phyloP scores from a whole-genome alignment of 2,329 filamentous ascomycete species.

The Fusarium nodosum region DNA sequence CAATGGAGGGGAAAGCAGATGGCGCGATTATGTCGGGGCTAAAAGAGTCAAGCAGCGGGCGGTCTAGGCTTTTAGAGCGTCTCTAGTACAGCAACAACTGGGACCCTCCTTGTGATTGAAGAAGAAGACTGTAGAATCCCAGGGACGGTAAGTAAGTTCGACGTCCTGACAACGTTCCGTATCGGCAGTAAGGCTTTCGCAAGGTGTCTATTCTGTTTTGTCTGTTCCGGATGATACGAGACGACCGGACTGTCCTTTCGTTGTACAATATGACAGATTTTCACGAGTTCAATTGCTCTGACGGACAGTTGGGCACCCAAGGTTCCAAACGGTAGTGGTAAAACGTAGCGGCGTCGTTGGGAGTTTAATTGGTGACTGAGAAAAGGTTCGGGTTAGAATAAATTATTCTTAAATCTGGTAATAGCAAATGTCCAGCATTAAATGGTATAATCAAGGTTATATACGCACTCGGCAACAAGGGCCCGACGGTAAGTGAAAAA shows the following conservation, averaged over 20 bases:
- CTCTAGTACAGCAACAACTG: conserved; percentile 35
- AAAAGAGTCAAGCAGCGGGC: conserved; percentile 45
- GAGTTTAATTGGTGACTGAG: conserved; percentile 17
- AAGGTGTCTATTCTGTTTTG: conserved; percentile 6
- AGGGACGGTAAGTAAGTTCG: conserved; percentile 14
- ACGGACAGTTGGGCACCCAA: conserved; percentile 8
- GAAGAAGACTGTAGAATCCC: conserved; percentile 28
- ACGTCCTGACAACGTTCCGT: conserved; percentile 24
- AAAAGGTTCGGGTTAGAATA: conserved; percentile 23
- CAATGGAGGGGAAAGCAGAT: conserved; percentile 47
- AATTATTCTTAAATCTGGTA: background rate
- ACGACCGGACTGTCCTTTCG: background rate
- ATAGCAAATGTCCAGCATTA: background rate
- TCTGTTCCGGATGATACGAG: conserved; percentile 19
- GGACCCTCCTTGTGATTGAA: conserved; percentile 28
- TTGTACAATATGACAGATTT: conserved; percentile 14
- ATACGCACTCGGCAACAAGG: conserved; percentile 33
- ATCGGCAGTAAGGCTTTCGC: conserved; percentile 5
- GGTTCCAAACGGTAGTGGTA: conserved; percentile 1
- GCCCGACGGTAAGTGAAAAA: conserved; percentile 31
- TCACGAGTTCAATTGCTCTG: conserved; percentile 10
- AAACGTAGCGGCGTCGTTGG: conserved; percentile 5
- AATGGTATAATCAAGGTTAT: conserved; percentile 6
- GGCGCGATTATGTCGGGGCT: conserved; percentile 50
- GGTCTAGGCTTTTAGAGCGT: conserved; percentile 44